A percentile compares a stretch with the other conserved stretches of the same genome.
Evolutionary conservation across 2,329 filamentous ascomycete genomes (phyloP).

Genomic region (Onygena corvina): DNA sequence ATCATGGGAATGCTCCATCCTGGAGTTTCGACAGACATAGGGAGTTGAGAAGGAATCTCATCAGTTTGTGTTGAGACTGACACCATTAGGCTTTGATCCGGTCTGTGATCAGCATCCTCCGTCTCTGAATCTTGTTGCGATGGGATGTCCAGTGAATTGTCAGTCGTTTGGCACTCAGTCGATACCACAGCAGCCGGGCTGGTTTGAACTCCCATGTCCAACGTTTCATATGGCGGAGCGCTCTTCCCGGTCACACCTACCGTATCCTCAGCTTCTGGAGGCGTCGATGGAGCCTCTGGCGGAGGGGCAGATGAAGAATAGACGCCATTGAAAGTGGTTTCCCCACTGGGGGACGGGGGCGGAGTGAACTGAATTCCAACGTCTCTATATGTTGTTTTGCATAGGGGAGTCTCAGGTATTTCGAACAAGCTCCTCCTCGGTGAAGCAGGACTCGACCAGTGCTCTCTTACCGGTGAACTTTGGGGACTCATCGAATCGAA

Average conservation of each 20-base stretch:
- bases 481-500: conserved; percentile 36
- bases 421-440: background rate
- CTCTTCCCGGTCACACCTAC: background rate
- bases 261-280: background rate
- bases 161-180: conserved; percentile 33
- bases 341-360: conserved; percentile 53
- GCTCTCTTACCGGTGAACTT: conserved; percentile 17
- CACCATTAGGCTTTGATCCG: background rate
- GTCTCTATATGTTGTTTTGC: conserved; percentile 50
- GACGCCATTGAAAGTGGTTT: conserved; percentile 14
- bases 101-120: background rate
- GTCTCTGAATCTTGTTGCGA: background rate
- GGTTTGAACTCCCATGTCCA: conserved; percentile 26
- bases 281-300: conserved; percentile 42
- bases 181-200: conserved; percentile 29
- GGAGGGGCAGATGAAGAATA: conserved; percentile 55
- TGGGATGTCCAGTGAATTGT: conserved; percentile 15
- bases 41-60: conserved; percentile 3
- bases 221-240: conserved; percentile 11
- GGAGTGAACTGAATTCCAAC: conserved; percentile 74
- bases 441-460: background rate
- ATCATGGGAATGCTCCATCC: conserved; percentile 59
- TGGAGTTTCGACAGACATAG: background rate
- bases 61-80: conserved; percentile 27
- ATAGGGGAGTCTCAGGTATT: background rate